Evolutionary conservation across 495 filamentous ascomycete species (phyloP).

Genomic region (Annulohypoxylon nitens): DNA sequence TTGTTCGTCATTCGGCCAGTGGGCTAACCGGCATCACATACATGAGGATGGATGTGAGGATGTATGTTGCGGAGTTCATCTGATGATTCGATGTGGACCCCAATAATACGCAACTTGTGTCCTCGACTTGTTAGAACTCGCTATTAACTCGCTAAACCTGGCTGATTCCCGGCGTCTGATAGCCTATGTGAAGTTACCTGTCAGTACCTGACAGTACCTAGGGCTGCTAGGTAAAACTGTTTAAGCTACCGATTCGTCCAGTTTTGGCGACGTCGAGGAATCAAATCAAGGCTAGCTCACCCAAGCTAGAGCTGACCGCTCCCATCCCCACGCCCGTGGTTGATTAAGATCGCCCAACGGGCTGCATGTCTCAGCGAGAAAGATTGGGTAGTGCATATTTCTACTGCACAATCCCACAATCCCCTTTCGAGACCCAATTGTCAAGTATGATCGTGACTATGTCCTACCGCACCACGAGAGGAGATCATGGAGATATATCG

Average conservation of each 20-base stretch:
- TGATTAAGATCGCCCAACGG: constrained; percentile 47
- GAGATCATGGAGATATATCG: constrained; percentile 35
- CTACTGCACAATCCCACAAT: constrained; percentile 38
- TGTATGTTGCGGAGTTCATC: constrained; percentile 16
- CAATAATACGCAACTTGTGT: constrained; percentile 23
- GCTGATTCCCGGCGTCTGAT: constrained; percentile 19
- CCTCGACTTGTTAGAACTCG: constrained; percentile 1
- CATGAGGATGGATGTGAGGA: not conserved
- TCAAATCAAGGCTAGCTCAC: constrained; percentile 27
- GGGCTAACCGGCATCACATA: constrained; percentile 23
- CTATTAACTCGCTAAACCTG: not conserved
- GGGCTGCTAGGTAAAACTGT: not conserved
- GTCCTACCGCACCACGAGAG: constrained; percentile 34
- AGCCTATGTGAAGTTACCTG: constrained; percentile 27
- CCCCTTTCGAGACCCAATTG: constrained; percentile 31
- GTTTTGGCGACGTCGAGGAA: constrained; percentile 14
- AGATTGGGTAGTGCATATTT: constrained; percentile 44
- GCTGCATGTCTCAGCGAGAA: constrained; percentile 43
- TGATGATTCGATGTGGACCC: constrained; percentile 28
- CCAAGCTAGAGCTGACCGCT: constrained; percentile 40
- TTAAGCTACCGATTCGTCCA: constrained; percentile 22
- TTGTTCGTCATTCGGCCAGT: constrained; percentile 25
- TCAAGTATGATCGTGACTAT: constrained; percentile 21
- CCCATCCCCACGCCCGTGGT: constrained; percentile 23
- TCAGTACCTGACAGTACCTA: too few relatives aligned